Evolutionary conservation across 495 filamentous ascomycete species (phyloP).

Genomic region (Margaritispora aquatica): DNA sequence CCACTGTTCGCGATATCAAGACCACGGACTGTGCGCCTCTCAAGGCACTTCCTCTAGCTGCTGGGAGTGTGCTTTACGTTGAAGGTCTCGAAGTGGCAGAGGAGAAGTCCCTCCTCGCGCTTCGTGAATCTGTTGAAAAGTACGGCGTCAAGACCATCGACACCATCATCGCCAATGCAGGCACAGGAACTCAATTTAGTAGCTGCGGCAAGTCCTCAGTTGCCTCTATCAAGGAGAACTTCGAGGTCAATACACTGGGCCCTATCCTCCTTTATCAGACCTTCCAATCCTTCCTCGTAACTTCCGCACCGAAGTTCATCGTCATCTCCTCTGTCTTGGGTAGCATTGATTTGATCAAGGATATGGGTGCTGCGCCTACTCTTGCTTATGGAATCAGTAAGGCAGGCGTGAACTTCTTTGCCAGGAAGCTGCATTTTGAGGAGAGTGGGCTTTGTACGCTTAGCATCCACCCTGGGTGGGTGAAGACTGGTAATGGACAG

Average conservation of each 20-base stretch:
- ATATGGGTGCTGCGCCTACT: constrained; percentile 18
- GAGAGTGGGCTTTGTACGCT: constrained; percentile 27
- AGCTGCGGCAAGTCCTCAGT: background rate
- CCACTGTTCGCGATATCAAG: constrained; percentile 10
- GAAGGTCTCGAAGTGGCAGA: background rate
- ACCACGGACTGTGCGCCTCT: background rate
- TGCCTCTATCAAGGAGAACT: constrained; percentile 16
- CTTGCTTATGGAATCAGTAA: constrained; percentile 36
- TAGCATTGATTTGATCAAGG: constrained; percentile 26
- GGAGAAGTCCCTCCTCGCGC: background rate
- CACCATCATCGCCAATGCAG: constrained; percentile 20
- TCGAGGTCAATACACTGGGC: constrained; percentile 28
- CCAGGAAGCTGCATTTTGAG: constrained; percentile 36
- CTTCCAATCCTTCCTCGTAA: constrained; percentile 24
- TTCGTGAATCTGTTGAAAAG: background rate
- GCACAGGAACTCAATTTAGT: constrained; percentile 7
- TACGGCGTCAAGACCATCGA: constrained; percentile 11
- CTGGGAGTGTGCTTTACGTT: constrained; percentile 12
- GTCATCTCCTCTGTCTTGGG: constrained; percentile 28
- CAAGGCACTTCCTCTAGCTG: background rate
- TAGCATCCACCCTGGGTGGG: constrained; percentile 38
- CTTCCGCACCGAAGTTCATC: constrained; percentile 25
- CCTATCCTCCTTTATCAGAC: constrained; percentile 27
- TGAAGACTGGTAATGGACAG: constrained; percentile 34
- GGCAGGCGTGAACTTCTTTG: constrained; percentile 35